phyloP scores from a whole-genome alignment of 129 eudicot species.

The Apium graveolens region DNA sequence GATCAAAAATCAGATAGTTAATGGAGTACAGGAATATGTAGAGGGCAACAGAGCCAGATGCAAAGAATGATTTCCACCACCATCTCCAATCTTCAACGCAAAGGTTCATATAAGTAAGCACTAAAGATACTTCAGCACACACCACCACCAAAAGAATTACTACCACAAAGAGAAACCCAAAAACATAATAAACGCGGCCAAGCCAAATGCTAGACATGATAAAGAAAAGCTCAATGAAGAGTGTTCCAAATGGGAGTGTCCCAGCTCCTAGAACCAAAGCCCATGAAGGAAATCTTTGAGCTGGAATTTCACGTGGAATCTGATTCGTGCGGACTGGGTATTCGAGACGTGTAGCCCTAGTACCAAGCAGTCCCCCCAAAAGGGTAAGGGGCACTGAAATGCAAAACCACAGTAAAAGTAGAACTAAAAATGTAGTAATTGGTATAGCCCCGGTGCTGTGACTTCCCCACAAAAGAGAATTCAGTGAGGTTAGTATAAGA shows the following conservation, averaged over 20 bases:
- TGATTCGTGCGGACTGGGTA: slow-evolving; percentile 40
- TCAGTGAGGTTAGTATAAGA: slow-evolving; percentile 21
- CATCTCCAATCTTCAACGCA: slow-evolving; percentile 18
- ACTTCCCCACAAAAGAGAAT: slow-evolving; percentile 36
- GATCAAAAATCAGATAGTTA: slow-evolving; percentile 10
- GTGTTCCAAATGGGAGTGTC: slow-evolving; percentile 39
- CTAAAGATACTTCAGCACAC: slow-evolving; percentile 40
- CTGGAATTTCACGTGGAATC: slow-evolving; percentile 27
- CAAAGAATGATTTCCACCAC: slow-evolving; percentile 15
- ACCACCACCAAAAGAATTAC: slow-evolving; percentile 35
- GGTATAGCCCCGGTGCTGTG: slow-evolving; percentile 38
- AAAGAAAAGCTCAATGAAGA: slow-evolving; percentile 34
- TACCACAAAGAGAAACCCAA: slow-evolving; percentile 32
- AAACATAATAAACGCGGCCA: slow-evolving; percentile 37
- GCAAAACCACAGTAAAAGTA: slow-evolving; percentile 31
- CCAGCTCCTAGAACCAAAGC: slow-evolving; percentile 31
- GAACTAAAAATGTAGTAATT: slow-evolving; percentile 27
- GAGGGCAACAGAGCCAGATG: slow-evolving; percentile 12
- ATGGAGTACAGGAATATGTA: slow-evolving; percentile 11
- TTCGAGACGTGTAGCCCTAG: slow-evolving; percentile 30
- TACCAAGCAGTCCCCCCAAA: slow-evolving; percentile 33
- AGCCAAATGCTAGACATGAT: slow-evolving; percentile 40
- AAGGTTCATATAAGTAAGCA: slow-evolving; percentile 36
- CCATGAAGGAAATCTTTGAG: slow-evolving; percentile 26
- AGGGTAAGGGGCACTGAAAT: slow-evolving; percentile 39